A percentile compares a stretch with the other conserved stretches of the same genome.
These are phyloP conservation scores for Gossypium sturtianum DNA, from an alignment of 345 rosid genomes.

Conservation along the genomic window DNA sequence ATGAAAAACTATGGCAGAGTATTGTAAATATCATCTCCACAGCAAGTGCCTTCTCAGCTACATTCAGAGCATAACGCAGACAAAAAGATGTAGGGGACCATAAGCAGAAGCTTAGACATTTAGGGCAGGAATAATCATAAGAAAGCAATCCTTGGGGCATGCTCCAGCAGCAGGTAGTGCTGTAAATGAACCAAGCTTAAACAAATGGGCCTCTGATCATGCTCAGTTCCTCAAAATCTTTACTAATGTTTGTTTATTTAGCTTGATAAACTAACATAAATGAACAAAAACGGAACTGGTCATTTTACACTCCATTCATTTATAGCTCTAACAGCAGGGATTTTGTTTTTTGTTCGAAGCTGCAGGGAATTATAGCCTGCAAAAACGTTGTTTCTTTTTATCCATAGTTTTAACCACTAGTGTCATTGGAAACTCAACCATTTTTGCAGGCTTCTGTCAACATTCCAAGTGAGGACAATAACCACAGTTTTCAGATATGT, in stretches of 20 bases:
- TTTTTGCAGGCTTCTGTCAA: not conserved
- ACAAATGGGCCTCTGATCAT: too few relatives aligned
- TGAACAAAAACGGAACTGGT: too few relatives aligned
- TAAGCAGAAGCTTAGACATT: slow-evolving; percentile 1
- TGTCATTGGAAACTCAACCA: slow-evolving; percentile 11
- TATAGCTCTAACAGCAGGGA: too few relatives aligned
- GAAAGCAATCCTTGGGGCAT: slow-evolving; percentile 5
- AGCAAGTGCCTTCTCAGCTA: not conserved
- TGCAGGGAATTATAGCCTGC: slow-evolving; percentile 5
- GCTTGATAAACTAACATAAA: too few relatives aligned
- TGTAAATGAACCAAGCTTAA: too few relatives aligned
- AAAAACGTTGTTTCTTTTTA: slow-evolving; percentile 7
- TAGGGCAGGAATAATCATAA: not conserved
- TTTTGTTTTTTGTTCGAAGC: too few relatives aligned
- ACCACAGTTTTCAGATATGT: not conserved
- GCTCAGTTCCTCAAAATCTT: too few relatives aligned
- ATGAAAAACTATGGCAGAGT: not conserved
- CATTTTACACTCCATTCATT: too few relatives aligned
- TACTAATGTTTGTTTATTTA: too few relatives aligned
- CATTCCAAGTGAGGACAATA: not conserved
- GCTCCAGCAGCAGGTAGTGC: not conserved
- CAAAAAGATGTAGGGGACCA: slow-evolving; percentile 24
- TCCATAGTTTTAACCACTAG: not conserved
- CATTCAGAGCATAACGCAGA: slow-evolving; percentile 1
- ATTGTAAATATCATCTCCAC: not conserved